Evolutionary conservation across 139 green algal species (phyloP).

Genomic region (Pseudopediastrum boryanum): DNA sequence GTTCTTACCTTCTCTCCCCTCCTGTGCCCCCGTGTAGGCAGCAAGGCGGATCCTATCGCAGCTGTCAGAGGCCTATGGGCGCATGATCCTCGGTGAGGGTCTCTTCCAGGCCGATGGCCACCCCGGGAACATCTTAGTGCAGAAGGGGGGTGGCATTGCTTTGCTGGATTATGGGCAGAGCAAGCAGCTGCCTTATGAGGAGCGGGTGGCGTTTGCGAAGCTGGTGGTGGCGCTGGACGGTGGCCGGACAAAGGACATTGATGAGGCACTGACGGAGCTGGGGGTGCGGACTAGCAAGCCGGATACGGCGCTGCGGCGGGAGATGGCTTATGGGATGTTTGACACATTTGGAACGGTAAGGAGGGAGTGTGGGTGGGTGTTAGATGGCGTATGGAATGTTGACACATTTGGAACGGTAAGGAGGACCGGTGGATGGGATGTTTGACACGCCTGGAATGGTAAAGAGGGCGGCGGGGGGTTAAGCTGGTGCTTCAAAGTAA

Average conservation of each 20-base stretch:
- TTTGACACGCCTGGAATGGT: conserved; percentile 91
- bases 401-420: conserved; percentile 80
- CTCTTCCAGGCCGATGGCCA: conserved; percentile 90
- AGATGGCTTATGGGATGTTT: conserved; percentile 95
- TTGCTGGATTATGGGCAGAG: conserved; percentile 96
- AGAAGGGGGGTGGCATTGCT: conserved; percentile 75
- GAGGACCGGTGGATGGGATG: conserved; percentile 6
- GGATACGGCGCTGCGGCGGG: conserved; percentile 53
- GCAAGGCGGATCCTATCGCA: conserved; percentile 29
- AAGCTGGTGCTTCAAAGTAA: too few species aligned
- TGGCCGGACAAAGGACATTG: conserved; percentile 48
- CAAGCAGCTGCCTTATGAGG: conserved; percentile 83
- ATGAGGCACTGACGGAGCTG: conserved; percentile 51
- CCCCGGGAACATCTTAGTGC: conserved; percentile 91
- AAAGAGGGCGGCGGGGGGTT: too few species aligned
- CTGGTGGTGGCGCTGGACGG: conserved; percentile 78
- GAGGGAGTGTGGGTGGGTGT: conserved; percentile 11
- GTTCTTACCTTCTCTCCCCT: background rate
- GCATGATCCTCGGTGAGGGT: conserved; percentile 91
- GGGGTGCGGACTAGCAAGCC: conserved; percentile 71
- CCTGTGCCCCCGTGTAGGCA: conserved; percentile 16
- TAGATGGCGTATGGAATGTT: conserved; percentile 92
- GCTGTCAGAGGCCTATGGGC: conserved; percentile 90
- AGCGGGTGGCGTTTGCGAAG: conserved; percentile 72
- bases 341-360: conserved; percentile 80